Conservation (phyloP, 768 basidiomycete genomes). For the Russula lepida region DNA sequence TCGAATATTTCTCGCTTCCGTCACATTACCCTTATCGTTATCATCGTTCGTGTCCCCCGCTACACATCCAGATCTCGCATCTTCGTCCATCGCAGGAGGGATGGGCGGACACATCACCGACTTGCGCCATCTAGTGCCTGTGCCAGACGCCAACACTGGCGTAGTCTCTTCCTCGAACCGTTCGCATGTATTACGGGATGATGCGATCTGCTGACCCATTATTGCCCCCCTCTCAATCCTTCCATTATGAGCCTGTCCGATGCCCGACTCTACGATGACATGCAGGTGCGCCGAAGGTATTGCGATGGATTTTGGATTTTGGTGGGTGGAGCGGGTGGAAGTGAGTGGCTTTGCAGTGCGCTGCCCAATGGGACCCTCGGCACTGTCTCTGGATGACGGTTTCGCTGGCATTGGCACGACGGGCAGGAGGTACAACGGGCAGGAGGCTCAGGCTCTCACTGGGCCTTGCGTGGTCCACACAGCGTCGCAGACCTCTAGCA, state of each 20-base stretch:
- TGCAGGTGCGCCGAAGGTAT: conserved; percentile 14
- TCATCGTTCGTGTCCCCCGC: not conserved
- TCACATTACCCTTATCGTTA: too few relatives aligned
- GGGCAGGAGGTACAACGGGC: too few relatives aligned
- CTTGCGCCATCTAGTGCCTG: conserved; percentile 38
- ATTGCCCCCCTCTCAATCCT: conserved; percentile 28
- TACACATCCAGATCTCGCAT: conserved; percentile 19
- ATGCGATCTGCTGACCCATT: conserved; percentile 46
- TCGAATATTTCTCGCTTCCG: too few relatives aligned
- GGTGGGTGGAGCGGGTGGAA: conserved; percentile 11
- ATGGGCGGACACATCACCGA: conserved; percentile 72
- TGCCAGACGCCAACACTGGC: not conserved
- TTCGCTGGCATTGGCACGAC: not conserved
- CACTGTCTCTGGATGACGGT: not conserved
- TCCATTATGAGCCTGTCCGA: not conserved
- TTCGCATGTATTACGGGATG: conserved; percentile 62
- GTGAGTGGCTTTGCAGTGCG: conserved; percentile 41
- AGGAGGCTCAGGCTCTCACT: too few relatives aligned
- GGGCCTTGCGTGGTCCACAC: too few relatives aligned
- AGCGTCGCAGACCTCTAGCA: too few relatives aligned
- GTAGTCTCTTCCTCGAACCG: conserved; percentile 32
- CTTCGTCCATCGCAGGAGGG: conserved; percentile 55
- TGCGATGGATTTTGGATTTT: conserved; percentile 9
- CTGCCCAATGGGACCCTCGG: conserved; percentile 49
- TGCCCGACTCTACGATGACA: not conserved